Base-by-base conservation (phyloP, 192 early-diverging fungal genomes). In the Spinellus fusiger region DNA sequence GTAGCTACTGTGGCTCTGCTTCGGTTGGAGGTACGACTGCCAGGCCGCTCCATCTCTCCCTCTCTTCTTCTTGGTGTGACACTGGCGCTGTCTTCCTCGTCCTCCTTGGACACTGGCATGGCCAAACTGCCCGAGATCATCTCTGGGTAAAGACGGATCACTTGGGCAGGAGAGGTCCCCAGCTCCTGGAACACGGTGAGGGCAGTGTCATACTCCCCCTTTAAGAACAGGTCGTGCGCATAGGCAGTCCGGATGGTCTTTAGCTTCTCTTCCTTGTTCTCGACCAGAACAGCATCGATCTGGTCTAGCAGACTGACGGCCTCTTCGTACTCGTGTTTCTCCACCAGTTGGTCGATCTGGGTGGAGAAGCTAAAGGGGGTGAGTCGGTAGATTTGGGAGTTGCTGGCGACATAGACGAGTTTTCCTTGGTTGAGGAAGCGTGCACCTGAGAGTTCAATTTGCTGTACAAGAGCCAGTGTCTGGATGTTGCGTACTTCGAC, bases 401-500 rank as follows among this genome's bases (percentile, higher is more conserved):
- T 48, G 28, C 82, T 88, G 16, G 86, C 73, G 25, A 87, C 83
- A 69, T 88, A 91, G 15, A 91, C 77, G 22, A 86, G 80, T 59
- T 89, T 89, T 32, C 89, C 89, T 65, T 84, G 80, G 47, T 84
- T 77, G 35, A 86, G 76, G 34, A 85, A 74, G n/a, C 78, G 73
- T 31, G 82, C 77, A 29, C 88, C 78, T 1, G 78, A 64, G 27
- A 98, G 74, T 16, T 84, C 79, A 12, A 94, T 80, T 29, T 80
- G 77, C 68, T 98, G 96, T 4, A 98, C 89, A 22, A 94, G 70
- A 2, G 83, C 84, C 49, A 87, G 85, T 0, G 91, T 89, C 46
- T 79, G 86, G 48, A 96, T 85, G 49, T 90, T 93, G 63, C 91
- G 82, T 15, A 98, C 89, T 66, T 95, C 91, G 0, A 98, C 83